phyloP scores from a whole-genome alignment of 179 eudicot species.

The Spergularia azorica region DNA sequence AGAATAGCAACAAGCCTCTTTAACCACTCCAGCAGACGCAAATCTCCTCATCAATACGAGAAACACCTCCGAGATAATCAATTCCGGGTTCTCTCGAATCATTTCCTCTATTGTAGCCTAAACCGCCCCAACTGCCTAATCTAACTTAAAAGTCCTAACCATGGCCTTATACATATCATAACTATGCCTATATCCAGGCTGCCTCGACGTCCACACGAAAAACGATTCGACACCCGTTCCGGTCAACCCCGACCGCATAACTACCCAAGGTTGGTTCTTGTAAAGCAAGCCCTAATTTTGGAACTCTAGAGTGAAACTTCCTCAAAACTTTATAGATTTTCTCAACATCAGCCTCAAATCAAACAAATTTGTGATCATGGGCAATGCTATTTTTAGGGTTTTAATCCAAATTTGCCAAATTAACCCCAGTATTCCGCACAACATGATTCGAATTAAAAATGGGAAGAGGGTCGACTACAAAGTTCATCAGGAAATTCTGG shows the following conservation, averaged over 20 bases:
- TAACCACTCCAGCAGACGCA: conserved; percentile 88
- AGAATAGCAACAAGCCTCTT: conserved; percentile 92
- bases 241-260: conserved; percentile 60
- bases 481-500: conserved; percentile 15
- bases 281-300: conserved; percentile 88
- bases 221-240: conserved; percentile 73
- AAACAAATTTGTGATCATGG: conserved; percentile 44
- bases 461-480: background rate
- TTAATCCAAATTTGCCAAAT: conserved; percentile 33
- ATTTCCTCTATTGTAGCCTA: conserved; percentile 89
- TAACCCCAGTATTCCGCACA: conserved; percentile 23
- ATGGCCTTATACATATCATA: conserved; percentile 72
- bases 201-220: conserved; percentile 80
- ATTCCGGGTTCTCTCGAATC: conserved; percentile 64
- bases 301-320: conserved; percentile 78
- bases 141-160: conserved; percentile 63
- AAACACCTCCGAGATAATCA: conserved; percentile 73
- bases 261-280: conserved; percentile 65
- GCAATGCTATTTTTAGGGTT: conserved; percentile 11
- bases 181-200: conserved; percentile 66
- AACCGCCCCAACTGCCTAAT: conserved; percentile 80
- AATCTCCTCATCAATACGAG: conserved; percentile 85
- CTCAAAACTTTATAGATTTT: conserved; percentile 68
- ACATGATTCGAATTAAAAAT: conserved; percentile 12
- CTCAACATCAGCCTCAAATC: conserved; percentile 74